Evolutionary conservation across 2,329 filamentous ascomycete species (phyloP), one percentile per base, ranked within the genome.

Genomic region (Xenoacremonium recifei): DNA sequence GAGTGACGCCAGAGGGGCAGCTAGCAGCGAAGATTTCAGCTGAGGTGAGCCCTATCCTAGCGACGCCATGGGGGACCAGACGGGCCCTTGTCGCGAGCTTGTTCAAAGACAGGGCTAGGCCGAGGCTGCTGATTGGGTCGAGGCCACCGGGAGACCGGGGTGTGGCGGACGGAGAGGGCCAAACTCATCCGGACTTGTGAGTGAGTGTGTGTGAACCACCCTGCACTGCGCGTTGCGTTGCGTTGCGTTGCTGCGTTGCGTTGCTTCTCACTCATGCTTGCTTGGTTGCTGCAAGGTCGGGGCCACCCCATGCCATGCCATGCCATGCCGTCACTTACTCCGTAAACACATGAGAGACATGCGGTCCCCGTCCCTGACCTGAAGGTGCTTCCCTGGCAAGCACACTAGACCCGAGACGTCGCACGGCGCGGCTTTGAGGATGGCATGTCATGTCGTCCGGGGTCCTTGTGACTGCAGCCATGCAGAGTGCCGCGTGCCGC

Each of bases 21-120:
- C 49, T 54, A 57, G 51, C 53, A 53, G 40, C 51, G 56, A 53
- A 50, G 48, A 45, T 53, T 61, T 64, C 63, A 66, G 63, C 63
- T 66, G 63, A 66, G 61, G 61, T 66, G 62, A 66, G 62, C 61
- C 60, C 55, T 61, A 64, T 54, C 52, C 47, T 44, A 47, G 47
- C 55, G 31, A 47, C 50, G 50, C 49, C 51, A 58, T 52, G 54
- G 59, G 54, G 59, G 37, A 42, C 10, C 47, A 51, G 37, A 10
- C 18, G 17, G 18, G 48, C 34, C 54, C 57, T 42, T 53, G 58
- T 44, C 45, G 37, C 47, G 50, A 58, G 54, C 49, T 59, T 60
- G 57, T 59, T 63, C 55, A 40, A 42, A 39, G 48, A 49, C 55
- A 49, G 51, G 51, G 57, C 47, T 30, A 20, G 36, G 45, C 35